Base-by-base conservation (phyloP, 768 basidiomycete genomes). In the Naganishia randhawae region DNA sequence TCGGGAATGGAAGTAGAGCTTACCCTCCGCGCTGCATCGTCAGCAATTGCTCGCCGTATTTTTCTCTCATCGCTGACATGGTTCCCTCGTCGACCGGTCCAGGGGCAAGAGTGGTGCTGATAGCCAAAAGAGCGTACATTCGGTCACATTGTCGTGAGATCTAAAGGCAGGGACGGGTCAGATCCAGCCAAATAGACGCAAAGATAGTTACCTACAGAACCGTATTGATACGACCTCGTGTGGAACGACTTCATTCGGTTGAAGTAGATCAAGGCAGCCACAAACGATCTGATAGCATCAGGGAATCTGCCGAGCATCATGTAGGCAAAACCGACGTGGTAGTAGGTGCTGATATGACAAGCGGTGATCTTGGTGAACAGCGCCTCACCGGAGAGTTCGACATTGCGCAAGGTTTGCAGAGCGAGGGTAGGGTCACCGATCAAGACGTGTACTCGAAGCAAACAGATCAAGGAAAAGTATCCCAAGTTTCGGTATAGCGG, bases 131-230 rank as follows among this genome's bases (percentile, higher is more conserved):
- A 6, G 93, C 93, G 75, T 97, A 95, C 94, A 98, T 99, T 52
- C 96, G 84, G 76, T 99, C 96, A 3, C 92, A 94, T 19, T 90
- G 94, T 84, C 97, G 97, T 82, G 89, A 92, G 81, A 99, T 96
- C 90, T 92, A 73, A 51, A n/a, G 50, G 39, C 69, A 19, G 42
- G 33, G 55, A 4, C n/a, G 52, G 19, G 65, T n/a, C 16, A 29
- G 41, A 8, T n/a, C 3, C n/a, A 9, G 32, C 3, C 17, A 16
- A 54, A 39, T 50, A 54, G 1, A 52, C 63, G 32, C 29, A 17
- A 31, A 14, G 19, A 66, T 82, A 33, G n/a, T 29, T 11, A 72
- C 76, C 37, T 69, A 89, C 91, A 84, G 94, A 92, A 75, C 96
- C 93, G 74, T 96, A 96, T 77, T 97, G 93, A 78, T 95, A 95